Percentiles rank a stretch among this genome's conserved stretches.
phyloP scores from a whole-genome alignment of 805 yeast species.

The Trichomonascus vanleenenianus region DNA sequence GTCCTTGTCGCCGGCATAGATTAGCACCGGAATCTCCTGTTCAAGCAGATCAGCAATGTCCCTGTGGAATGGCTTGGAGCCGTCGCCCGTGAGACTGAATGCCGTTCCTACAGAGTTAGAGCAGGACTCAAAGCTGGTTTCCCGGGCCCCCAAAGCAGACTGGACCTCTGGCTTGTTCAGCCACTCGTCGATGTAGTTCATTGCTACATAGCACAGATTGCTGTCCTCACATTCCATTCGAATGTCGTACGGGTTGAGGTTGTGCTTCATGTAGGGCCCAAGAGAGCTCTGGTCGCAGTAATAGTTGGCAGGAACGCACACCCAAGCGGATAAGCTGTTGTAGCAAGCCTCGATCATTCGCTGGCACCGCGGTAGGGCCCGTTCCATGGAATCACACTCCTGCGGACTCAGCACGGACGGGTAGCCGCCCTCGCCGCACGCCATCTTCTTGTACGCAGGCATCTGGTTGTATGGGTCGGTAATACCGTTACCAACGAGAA shows the following conservation, averaged over 20 bases:
- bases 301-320: slow-evolving; percentile 83
- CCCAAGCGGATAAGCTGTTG: slow-evolving; percentile 57
- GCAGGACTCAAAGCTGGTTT: slow-evolving; percentile 65
- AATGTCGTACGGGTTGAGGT: slow-evolving; percentile 81
- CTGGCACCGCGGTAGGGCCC: slow-evolving; percentile 63
- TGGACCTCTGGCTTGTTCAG: slow-evolving; percentile 67
- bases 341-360: slow-evolving; percentile 68
- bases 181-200: slow-evolving; percentile 64
- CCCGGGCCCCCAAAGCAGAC: slow-evolving; percentile 80
- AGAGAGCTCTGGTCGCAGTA: slow-evolving; percentile 74
- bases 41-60: slow-evolving; percentile 60
- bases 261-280: slow-evolving; percentile 71
- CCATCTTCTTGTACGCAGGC: slow-evolving; percentile 82
- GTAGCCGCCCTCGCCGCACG: slow-evolving; percentile 87
- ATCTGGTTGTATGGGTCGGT: slow-evolving; percentile 80
- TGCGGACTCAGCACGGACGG: slow-evolving; percentile 68
- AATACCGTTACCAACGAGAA: slow-evolving; percentile 85
- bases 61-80: slow-evolving; percentile 76
- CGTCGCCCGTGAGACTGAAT: slow-evolving; percentile 66
- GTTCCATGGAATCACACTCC: slow-evolving; percentile 63
- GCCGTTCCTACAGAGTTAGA: slow-evolving; percentile 49
- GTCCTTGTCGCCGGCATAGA: slow-evolving; percentile 86
- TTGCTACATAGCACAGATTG: slow-evolving; percentile 61
- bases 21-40: slow-evolving; percentile 57
- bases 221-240: slow-evolving; percentile 48